Percentiles rank a stretch among this genome's conserved stretches.
Conservation (phyloP, 2,329 filamentous ascomycete genomes). For the Microsporum ferrugineum region DNA sequence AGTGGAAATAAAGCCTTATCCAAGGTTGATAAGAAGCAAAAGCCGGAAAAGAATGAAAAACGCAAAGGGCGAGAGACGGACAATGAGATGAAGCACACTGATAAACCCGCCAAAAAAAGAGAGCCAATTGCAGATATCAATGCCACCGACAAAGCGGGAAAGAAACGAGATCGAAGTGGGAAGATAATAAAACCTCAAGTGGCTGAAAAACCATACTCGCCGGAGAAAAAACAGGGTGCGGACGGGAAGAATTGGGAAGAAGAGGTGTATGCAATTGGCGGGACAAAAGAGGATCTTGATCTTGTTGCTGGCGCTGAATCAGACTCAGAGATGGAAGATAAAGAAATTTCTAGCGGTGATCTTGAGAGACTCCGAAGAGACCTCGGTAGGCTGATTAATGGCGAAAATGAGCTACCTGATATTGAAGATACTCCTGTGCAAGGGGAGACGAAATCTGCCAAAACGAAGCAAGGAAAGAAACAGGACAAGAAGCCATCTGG, state of each 20-base stretch:
- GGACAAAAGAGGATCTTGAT: slow-evolving; percentile 40
- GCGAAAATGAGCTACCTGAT: slow-evolving; percentile 19
- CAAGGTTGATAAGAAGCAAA: slow-evolving; percentile 19
- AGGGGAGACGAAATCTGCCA: slow-evolving; percentile 16
- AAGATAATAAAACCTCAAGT: slow-evolving; percentile 32
- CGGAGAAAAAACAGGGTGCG: slow-evolving; percentile 4
- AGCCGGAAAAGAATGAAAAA: slow-evolving; percentile 13
- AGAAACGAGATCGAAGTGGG: slow-evolving; percentile 38
- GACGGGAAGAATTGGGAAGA: slow-evolving; percentile 24
- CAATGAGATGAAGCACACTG: neutral
- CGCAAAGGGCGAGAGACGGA: neutral
- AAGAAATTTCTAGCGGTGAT: slow-evolving; percentile 17
- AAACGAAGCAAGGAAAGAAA: slow-evolving; percentile 17
- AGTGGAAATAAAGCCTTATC: slow-evolving; percentile 15
- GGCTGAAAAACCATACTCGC: slow-evolving; percentile 17
- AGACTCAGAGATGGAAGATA: slow-evolving; percentile 36
- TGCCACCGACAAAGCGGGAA: slow-evolving; percentile 22
- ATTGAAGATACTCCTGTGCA: neutral
- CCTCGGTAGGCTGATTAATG: slow-evolving; percentile 22
- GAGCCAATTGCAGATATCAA: neutral
- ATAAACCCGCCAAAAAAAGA: slow-evolving; percentile 16
- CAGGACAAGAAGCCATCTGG: neutral
- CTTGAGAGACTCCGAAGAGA: slow-evolving; percentile 33
- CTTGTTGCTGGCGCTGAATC: slow-evolving; percentile 36
- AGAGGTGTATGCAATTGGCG: slow-evolving; percentile 38